Base-by-base conservation (phyloP, 192 early-diverging fungal species). In the Pilaira anomala region DNA sequence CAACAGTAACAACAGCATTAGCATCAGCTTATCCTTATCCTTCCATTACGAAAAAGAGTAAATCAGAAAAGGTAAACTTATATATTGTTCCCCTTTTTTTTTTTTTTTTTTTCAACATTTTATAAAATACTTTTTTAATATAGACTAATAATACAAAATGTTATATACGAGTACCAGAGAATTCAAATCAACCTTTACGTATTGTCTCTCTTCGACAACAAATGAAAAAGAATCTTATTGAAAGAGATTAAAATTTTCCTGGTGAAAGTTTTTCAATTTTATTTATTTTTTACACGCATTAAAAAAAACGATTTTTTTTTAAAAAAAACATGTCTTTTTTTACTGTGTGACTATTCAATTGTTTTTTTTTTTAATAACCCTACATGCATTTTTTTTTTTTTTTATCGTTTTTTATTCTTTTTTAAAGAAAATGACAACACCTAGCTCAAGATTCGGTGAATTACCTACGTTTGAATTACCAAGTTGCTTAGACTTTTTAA, bases 391-490 rank as follows among this genome's bases (percentile, higher is more conserved):
- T 36, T 36, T 36, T 36, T 9, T 36, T 36, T 36, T 33, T 33
- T 7, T 9, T 9, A 36, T 0, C 6, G 7, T 33, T 33, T 45
- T 45, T 45, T 40, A 5, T 12, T 40, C 39, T 45, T n/a, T n/a
- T 16, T 45, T 16, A 46, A 4, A 46, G 4, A 36, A 42, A 40
- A 58, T 58, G 56, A 45, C 63, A 14, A 65, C 63, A 52, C 52
- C 63, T 29, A 46, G 48, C 30, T 19, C 49, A 22, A 52, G 63
- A 22, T 65, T 45, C 33, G 63, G 63, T 8, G 41, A 46, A 19
- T 54, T 73, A 25, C 71, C 71, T 30, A 63, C 52, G 2, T 24
- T 72, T 11, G 70, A 72, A 46, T 36, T 72, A 12, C 70, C 70
- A 18, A 28, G 59, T 4, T 73, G 28, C 29, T 36, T 73, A 21